Percentiles rank a stretch among this genome's conserved stretches.
Conservation (phyloP, 2,329 filamentous ascomycete species). For the Calonectria honghensis region DNA sequence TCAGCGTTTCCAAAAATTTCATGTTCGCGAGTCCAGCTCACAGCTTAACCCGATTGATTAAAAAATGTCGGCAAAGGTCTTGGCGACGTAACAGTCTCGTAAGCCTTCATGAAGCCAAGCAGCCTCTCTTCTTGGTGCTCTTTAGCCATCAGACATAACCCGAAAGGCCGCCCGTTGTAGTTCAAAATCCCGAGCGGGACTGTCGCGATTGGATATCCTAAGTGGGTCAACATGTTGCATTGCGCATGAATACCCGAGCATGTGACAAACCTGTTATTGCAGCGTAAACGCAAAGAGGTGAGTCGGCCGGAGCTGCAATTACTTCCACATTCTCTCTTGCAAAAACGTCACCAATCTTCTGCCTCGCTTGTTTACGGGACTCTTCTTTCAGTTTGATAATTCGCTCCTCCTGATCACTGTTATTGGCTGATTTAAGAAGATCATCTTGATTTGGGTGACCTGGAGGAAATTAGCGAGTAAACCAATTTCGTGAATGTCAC, state of each 20-base stretch:
- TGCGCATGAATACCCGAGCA: background rate
- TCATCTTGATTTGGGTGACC: conserved; percentile 23
- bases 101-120: conserved; percentile 21
- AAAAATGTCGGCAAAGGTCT: background rate
- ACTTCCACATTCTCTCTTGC: background rate
- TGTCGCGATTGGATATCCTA: conserved; percentile 28
- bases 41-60: background rate
- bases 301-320: conserved; percentile 25
- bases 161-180: conserved; percentile 24
- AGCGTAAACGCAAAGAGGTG: conserved; percentile 20
- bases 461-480: background rate
- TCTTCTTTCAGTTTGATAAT: conserved; percentile 13
- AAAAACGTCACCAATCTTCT: conserved; percentile 1
- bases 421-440: conserved; percentile 1
- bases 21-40: too few relatives aligned
- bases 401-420: background rate
- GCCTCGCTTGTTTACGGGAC: background rate
- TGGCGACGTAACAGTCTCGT: background rate
- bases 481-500: background rate
- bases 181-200: conserved; percentile 22
- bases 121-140: background rate
- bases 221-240: background rate
- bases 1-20: too few relatives aligned
- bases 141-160: conserved; percentile 17
- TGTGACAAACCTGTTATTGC: conserved; percentile 14